These are phyloP conservation scores for Begonia masoniana DNA, from an alignment of 306 rosid species.

Conservation along the genomic window DNA sequence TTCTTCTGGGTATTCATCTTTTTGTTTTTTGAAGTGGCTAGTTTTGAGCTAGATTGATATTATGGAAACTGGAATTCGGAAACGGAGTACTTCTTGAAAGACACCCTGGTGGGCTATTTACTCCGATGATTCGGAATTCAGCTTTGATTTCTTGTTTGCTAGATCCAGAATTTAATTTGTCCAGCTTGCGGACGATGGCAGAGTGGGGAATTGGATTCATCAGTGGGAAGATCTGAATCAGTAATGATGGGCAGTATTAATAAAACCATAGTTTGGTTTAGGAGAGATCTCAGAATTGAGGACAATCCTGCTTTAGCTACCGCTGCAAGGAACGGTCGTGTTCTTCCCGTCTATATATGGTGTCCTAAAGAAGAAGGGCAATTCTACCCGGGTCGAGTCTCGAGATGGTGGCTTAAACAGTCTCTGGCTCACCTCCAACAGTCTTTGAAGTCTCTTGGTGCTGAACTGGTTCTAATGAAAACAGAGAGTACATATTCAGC, in stretches of 20 bases:
- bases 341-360: constrained; percentile 81
- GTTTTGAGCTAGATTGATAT: too few relatives aligned
- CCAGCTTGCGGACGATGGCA: neutral
- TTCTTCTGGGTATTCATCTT: too few relatives aligned
- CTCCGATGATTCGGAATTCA: too few relatives aligned
- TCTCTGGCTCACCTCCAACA: constrained; percentile 58
- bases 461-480: constrained; percentile 65
- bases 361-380: constrained; percentile 81
- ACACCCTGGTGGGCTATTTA: too few relatives aligned
- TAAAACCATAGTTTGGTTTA: constrained; percentile 86
- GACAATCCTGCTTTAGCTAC: constrained; percentile 88
- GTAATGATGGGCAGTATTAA: constrained; percentile 36
- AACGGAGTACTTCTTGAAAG: too few relatives aligned
- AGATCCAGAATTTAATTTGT: too few relatives aligned
- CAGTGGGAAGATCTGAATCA: constrained; percentile 14
- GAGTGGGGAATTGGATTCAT: neutral
- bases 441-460: constrained; percentile 78
- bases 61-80: too few relatives aligned
- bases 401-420: constrained; percentile 97
- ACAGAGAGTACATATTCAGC: constrained; percentile 49
- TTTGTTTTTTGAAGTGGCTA: too few relatives aligned
- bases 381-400: constrained; percentile 79
- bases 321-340: constrained; percentile 74
- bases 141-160: too few relatives aligned
- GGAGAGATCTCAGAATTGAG: constrained; percentile 95